Evolutionary conservation across 805 yeast species (phyloP).

Genomic region (Cyberlindnera mrakii): DNA sequence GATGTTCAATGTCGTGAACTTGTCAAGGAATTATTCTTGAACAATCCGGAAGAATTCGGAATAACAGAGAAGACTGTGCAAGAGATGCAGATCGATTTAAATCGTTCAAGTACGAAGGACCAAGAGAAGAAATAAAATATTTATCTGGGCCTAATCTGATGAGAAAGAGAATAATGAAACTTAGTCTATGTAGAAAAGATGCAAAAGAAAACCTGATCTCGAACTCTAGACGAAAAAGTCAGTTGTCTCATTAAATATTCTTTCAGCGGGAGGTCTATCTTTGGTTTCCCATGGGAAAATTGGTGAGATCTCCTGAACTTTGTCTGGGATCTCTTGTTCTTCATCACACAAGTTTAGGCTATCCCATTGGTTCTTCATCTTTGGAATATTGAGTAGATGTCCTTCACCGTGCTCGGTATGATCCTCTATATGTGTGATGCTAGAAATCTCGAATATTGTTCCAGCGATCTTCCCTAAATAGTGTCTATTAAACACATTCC

Average conservation of each 20-base stretch:
- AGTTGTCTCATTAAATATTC: conserved; percentile 12
- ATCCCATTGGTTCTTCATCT: conserved; percentile 11
- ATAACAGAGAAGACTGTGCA: conserved; percentile 39
- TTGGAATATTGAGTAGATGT: conserved; percentile 7
- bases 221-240: conserved; percentile 12
- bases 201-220: not conserved
- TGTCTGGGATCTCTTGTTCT: conserved; percentile 1
- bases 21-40: conserved; percentile 45
- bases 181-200: not conserved
- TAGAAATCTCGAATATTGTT: conserved; percentile 6
- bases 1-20: conserved; percentile 51
- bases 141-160: not conserved
- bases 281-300: conserved; percentile 24
- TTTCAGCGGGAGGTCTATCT: conserved; percentile 9
- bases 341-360: conserved; percentile 1
- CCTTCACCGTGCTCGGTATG: conserved; percentile 12
- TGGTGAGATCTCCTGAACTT: conserved; percentile 2
- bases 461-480: conserved; percentile 15
- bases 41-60: conserved; percentile 52
- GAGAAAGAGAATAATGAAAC: not conserved
- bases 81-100: not conserved
- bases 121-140: not conserved
- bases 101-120: not conserved
- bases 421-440: conserved; percentile 5
- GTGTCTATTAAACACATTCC: conserved; percentile 14